A percentile compares a stretch with the other conserved stretches of the same genome.
These are phyloP conservation scores for Verticillium dahliae DNA, from an alignment of 2,329 filamentous ascomycete species.

Conservation along the genomic window DNA sequence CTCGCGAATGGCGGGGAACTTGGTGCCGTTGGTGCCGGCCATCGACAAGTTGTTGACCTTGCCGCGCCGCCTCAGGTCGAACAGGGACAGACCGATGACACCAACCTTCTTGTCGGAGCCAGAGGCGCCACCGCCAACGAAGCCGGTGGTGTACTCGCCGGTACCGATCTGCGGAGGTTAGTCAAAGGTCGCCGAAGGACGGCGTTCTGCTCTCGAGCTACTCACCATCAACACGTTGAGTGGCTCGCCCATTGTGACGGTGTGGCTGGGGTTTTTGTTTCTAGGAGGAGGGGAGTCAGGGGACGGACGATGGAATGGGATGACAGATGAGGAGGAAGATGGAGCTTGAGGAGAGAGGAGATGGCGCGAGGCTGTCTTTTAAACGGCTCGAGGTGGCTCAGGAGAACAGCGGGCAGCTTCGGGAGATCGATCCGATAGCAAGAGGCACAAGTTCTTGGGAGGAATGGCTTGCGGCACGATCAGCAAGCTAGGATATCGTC, in stretches of 20 bases:
- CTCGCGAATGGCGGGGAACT: constrained; percentile 88
- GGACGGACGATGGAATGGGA: neutral
- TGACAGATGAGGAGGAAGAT: neutral
- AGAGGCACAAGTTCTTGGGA: neutral
- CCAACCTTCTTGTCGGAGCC: constrained; percentile 94
- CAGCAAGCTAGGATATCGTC: neutral
- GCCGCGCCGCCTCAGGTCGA: constrained; percentile 79
- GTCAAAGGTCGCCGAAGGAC: neutral
- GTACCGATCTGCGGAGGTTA: constrained; percentile 61
- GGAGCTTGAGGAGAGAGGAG: neutral
- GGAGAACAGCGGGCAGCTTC: neutral
- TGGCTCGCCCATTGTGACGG: constrained; percentile 28
- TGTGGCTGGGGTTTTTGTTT: neutral
- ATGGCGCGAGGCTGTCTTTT: neutral
- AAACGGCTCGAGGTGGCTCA: neutral
- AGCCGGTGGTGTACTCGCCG: constrained; percentile 94
- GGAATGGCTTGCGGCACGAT: neutral
- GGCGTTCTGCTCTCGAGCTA: neutral
- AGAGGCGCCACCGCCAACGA: constrained; percentile 76
- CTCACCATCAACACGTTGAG: constrained; percentile 64
- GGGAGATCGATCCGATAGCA: neutral
- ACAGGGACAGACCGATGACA: constrained; percentile 83
- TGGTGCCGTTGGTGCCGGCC: constrained; percentile 82
- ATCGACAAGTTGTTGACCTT: constrained; percentile 83
- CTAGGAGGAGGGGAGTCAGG: neutral